Percentiles rank a stretch among this genome's conserved stretches.
These are phyloP conservation scores for Purshia tridentata DNA, from an alignment of 306 rosid species.

Conservation along the genomic window DNA sequence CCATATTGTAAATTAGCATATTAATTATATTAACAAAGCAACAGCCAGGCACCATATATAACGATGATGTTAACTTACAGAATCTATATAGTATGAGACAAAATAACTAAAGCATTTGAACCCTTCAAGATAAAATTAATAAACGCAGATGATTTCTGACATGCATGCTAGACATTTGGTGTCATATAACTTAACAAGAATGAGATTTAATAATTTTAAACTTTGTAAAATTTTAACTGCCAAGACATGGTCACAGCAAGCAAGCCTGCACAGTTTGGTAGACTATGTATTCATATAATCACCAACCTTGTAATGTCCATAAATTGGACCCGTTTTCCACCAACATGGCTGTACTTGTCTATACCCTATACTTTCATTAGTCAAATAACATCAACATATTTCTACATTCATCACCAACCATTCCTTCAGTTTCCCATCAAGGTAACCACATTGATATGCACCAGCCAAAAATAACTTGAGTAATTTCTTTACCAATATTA, in stretches of 20 bases:
- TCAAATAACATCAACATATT: neutral
- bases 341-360: neutral
- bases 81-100: neutral
- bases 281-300: neutral
- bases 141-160: neutral
- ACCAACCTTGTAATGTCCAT: neutral
- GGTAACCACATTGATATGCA: neutral
- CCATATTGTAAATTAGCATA: slow-evolving; percentile 1
- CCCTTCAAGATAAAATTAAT: slow-evolving; percentile 3
- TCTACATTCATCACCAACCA: slow-evolving; percentile 6
- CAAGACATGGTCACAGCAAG: neutral
- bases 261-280: slow-evolving; percentile 1
- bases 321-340: neutral
- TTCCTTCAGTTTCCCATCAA: neutral
- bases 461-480: neutral
- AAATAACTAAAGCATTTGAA: neutral
- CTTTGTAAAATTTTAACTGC: neutral
- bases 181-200: neutral
- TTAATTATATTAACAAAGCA: neutral
- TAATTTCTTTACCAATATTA: neutral
- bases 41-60: neutral
- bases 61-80: neutral
- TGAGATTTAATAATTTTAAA: neutral
- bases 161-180: neutral
- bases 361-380: neutral